phyloP scores from a whole-genome alignment of 1,139 yeast genomes.

The Geotrichum reessii region DNA sequence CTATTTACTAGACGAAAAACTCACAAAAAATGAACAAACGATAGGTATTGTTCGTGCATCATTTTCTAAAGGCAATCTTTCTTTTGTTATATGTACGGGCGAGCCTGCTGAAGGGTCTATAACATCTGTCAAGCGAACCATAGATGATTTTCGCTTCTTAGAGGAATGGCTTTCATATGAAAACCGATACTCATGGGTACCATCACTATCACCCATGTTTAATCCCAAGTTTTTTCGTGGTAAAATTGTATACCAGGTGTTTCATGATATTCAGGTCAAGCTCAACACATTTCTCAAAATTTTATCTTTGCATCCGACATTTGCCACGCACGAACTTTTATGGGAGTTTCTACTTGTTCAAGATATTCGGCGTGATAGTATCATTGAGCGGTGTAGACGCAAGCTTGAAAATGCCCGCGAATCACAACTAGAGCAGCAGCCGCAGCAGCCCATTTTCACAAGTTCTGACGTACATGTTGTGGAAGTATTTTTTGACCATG shows the following conservation, averaged over 20 bases:
- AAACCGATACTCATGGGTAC: constrained; percentile 38
- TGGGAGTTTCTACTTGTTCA: constrained; percentile 45
- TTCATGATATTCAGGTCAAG: constrained; percentile 46
- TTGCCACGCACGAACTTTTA: constrained; percentile 37
- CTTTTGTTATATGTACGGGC: constrained; percentile 33
- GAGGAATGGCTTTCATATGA: constrained; percentile 37
- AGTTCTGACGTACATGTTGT: constrained; percentile 26
- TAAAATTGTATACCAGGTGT: constrained; percentile 35
- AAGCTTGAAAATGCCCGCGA: constrained; percentile 35
- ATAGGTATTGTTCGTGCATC: constrained; percentile 29
- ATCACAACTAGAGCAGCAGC: constrained; percentile 29
- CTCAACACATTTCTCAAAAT: constrained; percentile 46
- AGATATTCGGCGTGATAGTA: constrained; percentile 34
- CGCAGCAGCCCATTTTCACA: constrained; percentile 20
- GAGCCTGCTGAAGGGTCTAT: constrained; percentile 19
- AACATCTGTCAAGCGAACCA: constrained; percentile 35
- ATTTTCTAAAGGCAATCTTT: constrained; percentile 29
- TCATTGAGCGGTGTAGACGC: constrained; percentile 34
- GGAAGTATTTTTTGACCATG: constrained; percentile 29
- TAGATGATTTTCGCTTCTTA: constrained; percentile 41
- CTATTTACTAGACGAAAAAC: constrained; percentile 3
- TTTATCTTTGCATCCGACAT: constrained; percentile 36
- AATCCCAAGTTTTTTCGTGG: constrained; percentile 37
- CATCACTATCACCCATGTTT: constrained; percentile 29
- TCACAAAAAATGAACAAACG: constrained; percentile 19